phyloP scores from a whole-genome alignment of 257 asterid genomes.

The Solanum raphanifolium region DNA sequence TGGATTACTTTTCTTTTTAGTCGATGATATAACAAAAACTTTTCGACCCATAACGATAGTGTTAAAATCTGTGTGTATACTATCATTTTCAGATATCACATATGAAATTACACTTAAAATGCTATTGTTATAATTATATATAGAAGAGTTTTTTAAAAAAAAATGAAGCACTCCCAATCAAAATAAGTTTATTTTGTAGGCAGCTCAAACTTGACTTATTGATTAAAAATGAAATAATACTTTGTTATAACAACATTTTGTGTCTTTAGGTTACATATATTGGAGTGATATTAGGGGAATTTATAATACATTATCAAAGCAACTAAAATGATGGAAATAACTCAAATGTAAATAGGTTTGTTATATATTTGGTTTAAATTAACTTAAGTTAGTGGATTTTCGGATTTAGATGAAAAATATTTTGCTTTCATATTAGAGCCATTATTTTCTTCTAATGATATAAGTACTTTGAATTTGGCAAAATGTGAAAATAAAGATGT shows the following conservation, averaged over 20 bases:
- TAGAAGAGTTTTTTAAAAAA: too few species aligned
- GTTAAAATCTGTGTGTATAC: fast-evolving
- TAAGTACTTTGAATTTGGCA: neutral
- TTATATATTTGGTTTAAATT: neutral
- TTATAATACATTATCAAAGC: too few species aligned
- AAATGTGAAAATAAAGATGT: neutral
- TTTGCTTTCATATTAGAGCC: neutral
- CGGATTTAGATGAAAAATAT: neutral
- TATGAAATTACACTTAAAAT: neutral
- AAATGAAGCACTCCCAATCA: neutral
- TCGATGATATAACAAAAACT: neutral
- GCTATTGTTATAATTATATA: too few species aligned
- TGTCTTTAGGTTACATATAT: neutral
- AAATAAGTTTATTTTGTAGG: neutral
- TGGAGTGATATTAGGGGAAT: neutral
- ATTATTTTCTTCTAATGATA: neutral
- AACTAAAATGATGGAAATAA: too few species aligned
- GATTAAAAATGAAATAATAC: neutral
- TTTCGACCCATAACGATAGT: neutral
- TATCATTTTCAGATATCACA: fast-evolving
- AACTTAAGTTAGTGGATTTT: too few species aligned
- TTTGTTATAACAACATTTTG: too few species aligned
- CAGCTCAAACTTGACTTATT: too few species aligned
- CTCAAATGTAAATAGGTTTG: neutral
- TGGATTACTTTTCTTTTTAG: neutral